phyloP scores from a whole-genome alignment of 177 flowering plant species.

The Vitis hybrid region DNA sequence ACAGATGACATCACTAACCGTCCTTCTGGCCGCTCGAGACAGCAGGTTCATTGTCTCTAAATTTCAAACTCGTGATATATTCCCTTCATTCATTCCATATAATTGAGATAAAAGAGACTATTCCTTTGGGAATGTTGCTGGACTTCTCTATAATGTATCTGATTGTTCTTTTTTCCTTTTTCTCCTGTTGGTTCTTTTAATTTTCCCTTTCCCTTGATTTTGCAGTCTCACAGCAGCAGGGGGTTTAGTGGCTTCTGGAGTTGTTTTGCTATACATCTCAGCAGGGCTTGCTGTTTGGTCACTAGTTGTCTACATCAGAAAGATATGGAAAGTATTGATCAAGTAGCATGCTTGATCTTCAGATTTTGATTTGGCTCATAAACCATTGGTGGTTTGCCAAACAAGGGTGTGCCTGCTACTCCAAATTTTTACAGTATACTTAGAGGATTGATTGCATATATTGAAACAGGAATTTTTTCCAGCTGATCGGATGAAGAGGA shows the following conservation, averaged over 20 bases:
- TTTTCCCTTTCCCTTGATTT: not conserved
- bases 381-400: not conserved
- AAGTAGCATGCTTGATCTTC: slow-evolving; percentile 28
- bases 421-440: not conserved
- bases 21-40: slow-evolving; percentile 72
- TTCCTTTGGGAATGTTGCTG: not conserved
- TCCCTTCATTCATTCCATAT: not conserved
- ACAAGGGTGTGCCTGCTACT: not conserved
- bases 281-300: slow-evolving; percentile 95
- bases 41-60: slow-evolving; percentile 47
- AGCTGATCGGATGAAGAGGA: not conserved
- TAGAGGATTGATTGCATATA: not conserved
- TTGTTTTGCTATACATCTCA: slow-evolving; percentile 74
- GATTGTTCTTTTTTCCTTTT: not conserved
- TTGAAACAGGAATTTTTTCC: slow-evolving; percentile 1
- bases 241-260: slow-evolving; percentile 59
- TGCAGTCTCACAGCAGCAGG: slow-evolving; percentile 67
- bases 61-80: not conserved
- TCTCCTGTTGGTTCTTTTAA: not conserved
- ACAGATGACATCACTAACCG: slow-evolving; percentile 90
- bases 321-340: slow-evolving; percentile 78
- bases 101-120: not conserved
- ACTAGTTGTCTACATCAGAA: slow-evolving; percentile 76
- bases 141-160: not conserved
- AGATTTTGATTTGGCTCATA: not conserved